Evolutionary conservation across 2,329 filamentous ascomycete species (phyloP).

Genomic region (Aureobasidium sp.): DNA sequence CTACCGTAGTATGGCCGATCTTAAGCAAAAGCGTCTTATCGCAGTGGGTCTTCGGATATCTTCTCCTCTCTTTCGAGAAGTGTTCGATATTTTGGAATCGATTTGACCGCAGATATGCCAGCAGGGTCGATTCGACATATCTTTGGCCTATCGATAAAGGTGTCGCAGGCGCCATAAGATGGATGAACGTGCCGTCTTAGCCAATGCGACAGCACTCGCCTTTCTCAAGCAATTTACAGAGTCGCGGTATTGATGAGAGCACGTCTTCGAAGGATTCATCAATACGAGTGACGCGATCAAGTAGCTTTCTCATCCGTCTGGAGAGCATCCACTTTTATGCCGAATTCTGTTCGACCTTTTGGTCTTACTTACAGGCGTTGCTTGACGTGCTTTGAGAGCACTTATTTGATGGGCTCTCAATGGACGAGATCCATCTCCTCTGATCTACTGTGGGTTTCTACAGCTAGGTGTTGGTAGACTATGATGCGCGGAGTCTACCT

Average conservation of each 20-base stretch:
- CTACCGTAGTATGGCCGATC: constrained; percentile 9
- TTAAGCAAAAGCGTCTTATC: not conserved
- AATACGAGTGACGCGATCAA: constrained; percentile 8
- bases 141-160: not conserved
- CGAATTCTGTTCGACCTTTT: not conserved
- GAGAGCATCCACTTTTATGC: not conserved
- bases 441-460: no score
- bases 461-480: no score
- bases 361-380: not conserved
- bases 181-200: not conserved
- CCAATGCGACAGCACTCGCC: not conserved
- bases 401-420: no score
- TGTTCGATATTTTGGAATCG: not conserved
- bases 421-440: no score
- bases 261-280: not conserved
- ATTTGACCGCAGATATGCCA: constrained; percentile 4
- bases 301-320: not conserved
- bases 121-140: not conserved
- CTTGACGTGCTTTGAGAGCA: not conserved
- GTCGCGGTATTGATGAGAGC: not conserved
- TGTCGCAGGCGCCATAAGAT: not conserved
- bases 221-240: not conserved
- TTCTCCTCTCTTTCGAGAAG: constrained; percentile 1
- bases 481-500: no score
- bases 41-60: not conserved